phyloP scores from a whole-genome alignment of 1,284 basidiomycete species.

The Cryptococcus sp. region DNA sequence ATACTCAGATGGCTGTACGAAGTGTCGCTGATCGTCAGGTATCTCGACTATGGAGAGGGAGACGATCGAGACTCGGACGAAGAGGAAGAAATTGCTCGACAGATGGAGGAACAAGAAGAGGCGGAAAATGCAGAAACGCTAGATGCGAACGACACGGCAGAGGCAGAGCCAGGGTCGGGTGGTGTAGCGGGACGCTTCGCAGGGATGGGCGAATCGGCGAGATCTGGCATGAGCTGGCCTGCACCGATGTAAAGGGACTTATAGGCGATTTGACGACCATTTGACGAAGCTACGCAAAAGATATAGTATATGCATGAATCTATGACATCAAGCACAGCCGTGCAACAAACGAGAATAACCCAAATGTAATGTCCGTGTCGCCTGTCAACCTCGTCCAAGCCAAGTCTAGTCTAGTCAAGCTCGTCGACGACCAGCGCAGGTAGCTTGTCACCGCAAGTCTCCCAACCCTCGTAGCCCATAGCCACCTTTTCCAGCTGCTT shows the following conservation, averaged over 20 bases:
- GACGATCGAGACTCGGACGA: conserved; percentile 61
- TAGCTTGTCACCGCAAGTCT: conserved; percentile 37
- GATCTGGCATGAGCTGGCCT: conserved; percentile 20
- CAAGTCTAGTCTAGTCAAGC: conserved; percentile 14
- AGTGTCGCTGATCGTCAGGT: conserved; percentile 7
- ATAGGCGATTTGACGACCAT: background rate
- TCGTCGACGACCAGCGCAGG: conserved; percentile 35
- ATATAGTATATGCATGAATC: conserved; percentile 1
- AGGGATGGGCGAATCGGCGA: background rate
- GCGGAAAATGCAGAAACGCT: conserved; percentile 44
- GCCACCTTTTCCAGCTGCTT: conserved; percentile 59
- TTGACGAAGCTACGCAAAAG: background rate
- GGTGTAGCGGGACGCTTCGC: background rate
- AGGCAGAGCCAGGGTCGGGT: conserved; percentile 11
- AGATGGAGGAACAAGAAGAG: conserved; percentile 47
- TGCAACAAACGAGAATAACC: background rate
- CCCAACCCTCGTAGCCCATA: conserved; percentile 54
- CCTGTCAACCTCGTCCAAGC: no score
- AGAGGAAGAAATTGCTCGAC: conserved; percentile 49
- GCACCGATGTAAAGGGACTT: conserved; percentile 10
- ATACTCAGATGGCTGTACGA: background rate
- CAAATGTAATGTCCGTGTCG: background rate
- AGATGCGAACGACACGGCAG: conserved; percentile 20
- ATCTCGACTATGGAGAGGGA: conserved; percentile 31
- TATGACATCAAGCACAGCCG: background rate